Evolutionary conservation across 192 early-diverging fungal genomes (phyloP).

Genomic region (Diversispora epigaea): DNA sequence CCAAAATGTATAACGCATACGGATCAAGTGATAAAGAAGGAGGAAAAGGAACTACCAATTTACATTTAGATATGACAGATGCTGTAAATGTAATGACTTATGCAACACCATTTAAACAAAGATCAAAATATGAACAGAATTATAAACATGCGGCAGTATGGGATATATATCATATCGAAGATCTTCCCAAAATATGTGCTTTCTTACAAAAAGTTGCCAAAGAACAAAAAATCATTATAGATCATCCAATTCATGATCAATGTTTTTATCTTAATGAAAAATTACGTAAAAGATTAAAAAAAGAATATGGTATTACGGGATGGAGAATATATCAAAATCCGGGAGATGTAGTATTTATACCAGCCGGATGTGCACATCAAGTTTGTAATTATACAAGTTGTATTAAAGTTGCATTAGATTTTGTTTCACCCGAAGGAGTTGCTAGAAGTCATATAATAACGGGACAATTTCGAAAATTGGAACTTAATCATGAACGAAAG

Average conservation of each 20-base stretch:
- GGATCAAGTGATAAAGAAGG: constrained; percentile 47
- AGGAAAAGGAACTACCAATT: constrained; percentile 66
- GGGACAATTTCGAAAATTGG: constrained; percentile 49
- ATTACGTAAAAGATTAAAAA: constrained; percentile 43
- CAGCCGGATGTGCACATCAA: constrained; percentile 76
- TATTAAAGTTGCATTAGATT: constrained; percentile 72
- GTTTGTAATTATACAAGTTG: constrained; percentile 66
- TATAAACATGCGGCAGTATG: constrained; percentile 52
- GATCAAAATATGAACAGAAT: not conserved
- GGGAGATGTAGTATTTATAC: constrained; percentile 76
- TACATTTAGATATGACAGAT: constrained; percentile 80
- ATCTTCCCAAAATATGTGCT: constrained; percentile 39
- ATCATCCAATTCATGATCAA: constrained; percentile 71
- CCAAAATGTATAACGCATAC: constrained; percentile 24
- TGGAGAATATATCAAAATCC: constrained; percentile 68
- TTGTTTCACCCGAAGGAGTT: constrained; percentile 65
- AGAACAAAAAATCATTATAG: constrained; percentile 18
- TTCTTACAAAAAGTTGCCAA: constrained; percentile 39
- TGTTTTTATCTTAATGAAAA: constrained; percentile 55
- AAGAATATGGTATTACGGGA: constrained; percentile 41
- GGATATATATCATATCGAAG: constrained; percentile 59
- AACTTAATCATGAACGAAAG: constrained; percentile 36
- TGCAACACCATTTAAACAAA: constrained; percentile 21
- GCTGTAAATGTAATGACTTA: constrained; percentile 78
- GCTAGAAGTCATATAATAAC: constrained; percentile 46